These are phyloP conservation scores for Smallanthus sonchifolius DNA, from an alignment of 129 eudicot genomes.

Conservation along the genomic window DNA sequence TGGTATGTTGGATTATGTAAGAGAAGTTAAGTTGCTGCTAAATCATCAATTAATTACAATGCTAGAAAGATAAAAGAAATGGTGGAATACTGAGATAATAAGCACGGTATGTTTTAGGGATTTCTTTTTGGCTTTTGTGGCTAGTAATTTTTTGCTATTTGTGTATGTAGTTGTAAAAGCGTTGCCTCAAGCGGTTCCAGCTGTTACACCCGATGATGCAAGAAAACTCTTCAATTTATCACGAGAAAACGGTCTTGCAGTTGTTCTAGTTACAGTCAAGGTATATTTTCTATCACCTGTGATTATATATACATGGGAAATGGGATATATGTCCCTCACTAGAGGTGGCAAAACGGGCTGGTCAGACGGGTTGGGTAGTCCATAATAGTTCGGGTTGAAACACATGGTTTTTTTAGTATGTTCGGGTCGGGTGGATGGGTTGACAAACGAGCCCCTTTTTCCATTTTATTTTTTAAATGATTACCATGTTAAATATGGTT, in stretches of 20 bases:
- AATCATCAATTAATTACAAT: not conserved
- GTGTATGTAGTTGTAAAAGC: conserved; percentile 37
- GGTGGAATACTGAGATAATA: not conserved
- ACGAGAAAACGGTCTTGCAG: conserved; percentile 43
- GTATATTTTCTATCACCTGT: conserved; percentile 14
- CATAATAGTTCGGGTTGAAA: not conserved
- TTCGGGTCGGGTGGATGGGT: not conserved
- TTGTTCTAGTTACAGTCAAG: conserved; percentile 50
- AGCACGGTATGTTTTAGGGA: not conserved
- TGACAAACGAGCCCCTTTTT: not conserved
- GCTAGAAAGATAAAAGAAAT: not conserved
- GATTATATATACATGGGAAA: not conserved
- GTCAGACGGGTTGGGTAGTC: not conserved
- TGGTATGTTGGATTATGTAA: not conserved
- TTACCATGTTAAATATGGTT: not conserved
- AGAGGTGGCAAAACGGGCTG: not conserved
- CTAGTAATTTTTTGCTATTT: conserved; percentile 5
- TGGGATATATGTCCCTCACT: not conserved
- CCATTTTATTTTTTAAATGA: not conserved
- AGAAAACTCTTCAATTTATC: conserved; percentile 34
- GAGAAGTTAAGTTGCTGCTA: not conserved
- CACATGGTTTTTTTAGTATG: not conserved
- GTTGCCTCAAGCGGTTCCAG: conserved; percentile 52
- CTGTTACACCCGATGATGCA: conserved; percentile 51
- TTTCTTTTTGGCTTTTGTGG: not conserved